Percentiles rank a stretch among this genome's conserved stretches.
Conservation (phyloP, 1,139 yeast species). For the Saccharomycopsis hybrid region DNA sequence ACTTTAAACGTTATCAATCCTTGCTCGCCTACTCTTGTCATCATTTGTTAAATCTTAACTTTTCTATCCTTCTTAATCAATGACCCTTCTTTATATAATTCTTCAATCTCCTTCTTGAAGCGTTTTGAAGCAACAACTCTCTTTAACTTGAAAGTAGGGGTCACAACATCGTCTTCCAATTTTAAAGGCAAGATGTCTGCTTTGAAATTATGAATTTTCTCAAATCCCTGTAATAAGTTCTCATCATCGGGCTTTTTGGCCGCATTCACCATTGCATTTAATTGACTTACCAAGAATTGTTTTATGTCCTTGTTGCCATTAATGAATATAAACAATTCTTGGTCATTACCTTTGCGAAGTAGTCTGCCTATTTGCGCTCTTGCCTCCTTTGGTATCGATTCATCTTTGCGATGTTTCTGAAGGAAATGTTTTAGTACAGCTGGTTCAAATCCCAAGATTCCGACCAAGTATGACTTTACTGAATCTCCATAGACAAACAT, state of each 20-base stretch:
- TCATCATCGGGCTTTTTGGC: slow-evolving; percentile 3
- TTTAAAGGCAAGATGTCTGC: slow-evolving; percentile 63
- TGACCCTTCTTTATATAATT: slow-evolving; percentile 57
- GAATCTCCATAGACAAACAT: slow-evolving; percentile 69
- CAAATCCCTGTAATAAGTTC: slow-evolving; percentile 41
- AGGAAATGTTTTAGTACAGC: slow-evolving; percentile 26
- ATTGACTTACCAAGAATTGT: slow-evolving; percentile 24
- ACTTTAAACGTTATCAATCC: too few species aligned
- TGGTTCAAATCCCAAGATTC: slow-evolving; percentile 57
- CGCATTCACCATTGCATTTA: slow-evolving; percentile 27
- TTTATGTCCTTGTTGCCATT: slow-evolving; percentile 26
- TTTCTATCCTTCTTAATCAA: slow-evolving; percentile 25
- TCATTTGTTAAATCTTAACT: too few species aligned
- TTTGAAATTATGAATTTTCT: slow-evolving; percentile 54
- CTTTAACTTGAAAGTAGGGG: slow-evolving; percentile 73
- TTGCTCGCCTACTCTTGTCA: too few species aligned
- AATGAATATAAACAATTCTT: slow-evolving; percentile 26
- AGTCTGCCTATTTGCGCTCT: background rate
- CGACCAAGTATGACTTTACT: slow-evolving; percentile 52
- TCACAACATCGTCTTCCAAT: slow-evolving; percentile 54
- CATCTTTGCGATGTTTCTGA: slow-evolving; percentile 3
- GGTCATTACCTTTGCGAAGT: slow-evolving; percentile 3
- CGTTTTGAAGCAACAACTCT: slow-evolving; percentile 50
- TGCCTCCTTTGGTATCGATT: background rate
- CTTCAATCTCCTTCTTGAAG: slow-evolving; percentile 42